Conservation (phyloP, 2,329 filamentous ascomycete species). For the Xylariaceae sp. region DNA sequence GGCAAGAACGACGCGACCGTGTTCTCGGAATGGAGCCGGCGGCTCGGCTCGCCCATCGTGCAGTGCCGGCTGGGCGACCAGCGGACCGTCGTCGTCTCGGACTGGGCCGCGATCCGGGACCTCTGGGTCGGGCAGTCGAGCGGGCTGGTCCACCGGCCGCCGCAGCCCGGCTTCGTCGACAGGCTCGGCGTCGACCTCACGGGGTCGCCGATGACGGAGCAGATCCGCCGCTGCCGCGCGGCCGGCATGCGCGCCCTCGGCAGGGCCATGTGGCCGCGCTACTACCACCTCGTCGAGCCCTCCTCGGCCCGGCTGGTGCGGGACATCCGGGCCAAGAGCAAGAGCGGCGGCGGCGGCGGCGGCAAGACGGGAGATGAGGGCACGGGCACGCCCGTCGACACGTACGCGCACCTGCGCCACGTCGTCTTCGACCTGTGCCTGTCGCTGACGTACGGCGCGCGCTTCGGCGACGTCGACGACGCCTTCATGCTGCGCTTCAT, state of each 20-base stretch:
- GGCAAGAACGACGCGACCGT: constrained; percentile 14
- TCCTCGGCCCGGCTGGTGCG: not conserved
- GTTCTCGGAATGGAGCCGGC: constrained; percentile 11
- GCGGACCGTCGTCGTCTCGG: constrained; percentile 12
- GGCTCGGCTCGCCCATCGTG: constrained; percentile 8
- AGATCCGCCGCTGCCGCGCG: constrained; percentile 14
- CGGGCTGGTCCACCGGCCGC: constrained; percentile 13
- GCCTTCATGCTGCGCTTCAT: constrained; percentile 13
- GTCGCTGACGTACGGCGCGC: constrained; percentile 16
- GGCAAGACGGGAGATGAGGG: too few species aligned
- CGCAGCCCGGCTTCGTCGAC: constrained; percentile 17
- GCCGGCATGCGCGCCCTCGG: constrained; percentile 12
- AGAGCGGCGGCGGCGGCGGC: not conserved
- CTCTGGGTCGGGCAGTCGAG: constrained; percentile 13
- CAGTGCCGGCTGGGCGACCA: constrained; percentile 15
- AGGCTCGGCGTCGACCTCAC: constrained; percentile 15
- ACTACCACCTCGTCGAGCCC: not conserved
- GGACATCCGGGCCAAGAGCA: not conserved
- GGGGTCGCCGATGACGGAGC: constrained; percentile 16
- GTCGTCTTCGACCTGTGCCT: constrained; percentile 17
- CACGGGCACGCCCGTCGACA: constrained; percentile 11
- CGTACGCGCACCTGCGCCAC: constrained; percentile 13
- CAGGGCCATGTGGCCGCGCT: not conserved
- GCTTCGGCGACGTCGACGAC: constrained; percentile 16
- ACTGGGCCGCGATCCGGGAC: constrained; percentile 12